A percentile compares a stretch with the other conserved stretches of the same genome.
These are phyloP conservation scores for Teratosphaeria gauchensis DNA, from an alignment of 2,329 filamentous ascomycete species.

Conservation along the genomic window DNA sequence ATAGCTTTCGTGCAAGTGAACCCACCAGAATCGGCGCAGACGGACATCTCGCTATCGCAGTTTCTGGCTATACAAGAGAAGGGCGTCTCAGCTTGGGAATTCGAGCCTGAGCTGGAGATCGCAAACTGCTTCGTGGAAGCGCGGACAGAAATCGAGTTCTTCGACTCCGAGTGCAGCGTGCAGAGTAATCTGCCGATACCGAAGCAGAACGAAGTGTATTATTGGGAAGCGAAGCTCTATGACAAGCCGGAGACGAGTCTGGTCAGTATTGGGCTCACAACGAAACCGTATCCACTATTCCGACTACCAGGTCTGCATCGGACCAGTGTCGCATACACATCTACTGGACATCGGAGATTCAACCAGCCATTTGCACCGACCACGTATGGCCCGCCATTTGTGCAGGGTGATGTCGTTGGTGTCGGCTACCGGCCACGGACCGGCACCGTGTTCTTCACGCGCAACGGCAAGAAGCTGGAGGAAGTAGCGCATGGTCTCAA, in stretches of 20 bases:
- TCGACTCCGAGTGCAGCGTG: conserved; percentile 93
- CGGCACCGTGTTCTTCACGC: conserved; percentile 93
- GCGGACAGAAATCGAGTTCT: conserved; percentile 96
- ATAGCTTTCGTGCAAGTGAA: conserved; percentile 88
- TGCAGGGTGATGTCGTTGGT: conserved; percentile 92
- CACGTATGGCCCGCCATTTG: conserved; percentile 70
- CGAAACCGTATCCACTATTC: conserved; percentile 94
- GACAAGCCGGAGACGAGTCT: conserved; percentile 86
- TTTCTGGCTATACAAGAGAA: conserved; percentile 98
- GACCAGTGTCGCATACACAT: conserved; percentile 83
- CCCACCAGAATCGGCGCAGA: conserved; percentile 87
- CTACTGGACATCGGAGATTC: conserved; percentile 73
- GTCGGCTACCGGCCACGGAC: conserved; percentile 91
- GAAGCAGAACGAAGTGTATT: conserved; percentile 98
- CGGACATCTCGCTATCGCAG: conserved; percentile 94
- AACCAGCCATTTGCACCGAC: conserved; percentile 84
- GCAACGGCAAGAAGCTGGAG: conserved; percentile 94
- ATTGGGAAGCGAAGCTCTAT: conserved; percentile 98
- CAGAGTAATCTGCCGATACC: conserved; percentile 94
- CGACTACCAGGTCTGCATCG: conserved; percentile 89
- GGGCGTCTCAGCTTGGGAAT: conserved; percentile 98
- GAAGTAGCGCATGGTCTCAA: conserved; percentile 90
- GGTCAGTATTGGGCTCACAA: conserved; percentile 86
- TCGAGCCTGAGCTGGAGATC: conserved; percentile 96
- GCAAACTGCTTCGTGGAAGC: conserved; percentile 97